Percentiles rank a stretch among this genome's conserved stretches.
Conservation (phyloP, 805 yeast species). For the Torulaspora maleeae region DNA sequence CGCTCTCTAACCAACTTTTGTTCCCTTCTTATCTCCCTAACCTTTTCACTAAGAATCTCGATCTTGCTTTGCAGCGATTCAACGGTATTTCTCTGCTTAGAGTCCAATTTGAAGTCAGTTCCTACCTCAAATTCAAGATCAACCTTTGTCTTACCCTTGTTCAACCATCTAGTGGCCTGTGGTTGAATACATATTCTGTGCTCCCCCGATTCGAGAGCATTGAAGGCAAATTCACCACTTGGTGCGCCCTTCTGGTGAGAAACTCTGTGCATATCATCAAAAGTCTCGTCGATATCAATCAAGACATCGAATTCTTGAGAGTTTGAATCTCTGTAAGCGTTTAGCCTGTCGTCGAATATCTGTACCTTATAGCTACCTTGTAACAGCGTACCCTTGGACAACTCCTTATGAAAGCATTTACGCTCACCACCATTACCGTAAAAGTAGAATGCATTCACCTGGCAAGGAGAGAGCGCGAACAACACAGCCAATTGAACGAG, state of each 20-base stretch:
- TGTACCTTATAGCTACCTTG: conserved; percentile 49
- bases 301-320: conserved; percentile 38
- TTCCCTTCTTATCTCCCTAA: conserved; percentile 58
- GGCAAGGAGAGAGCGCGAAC: conserved; percentile 23
- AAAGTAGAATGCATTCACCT: conserved; percentile 43
- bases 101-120: conserved; percentile 59
- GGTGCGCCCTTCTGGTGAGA: conserved; percentile 64
- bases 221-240: conserved; percentile 65
- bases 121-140: conserved; percentile 65
- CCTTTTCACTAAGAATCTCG: conserved; percentile 50
- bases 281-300: conserved; percentile 56
- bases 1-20: conserved; percentile 67
- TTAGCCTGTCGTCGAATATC: conserved; percentile 37
- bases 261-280: conserved; percentile 72
- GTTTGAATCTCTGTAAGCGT: conserved; percentile 36
- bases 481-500: conserved; percentile 19
- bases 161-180: conserved; percentile 57
- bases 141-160: conserved; percentile 52
- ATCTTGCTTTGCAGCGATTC: conserved; percentile 54
- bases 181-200: conserved; percentile 66
- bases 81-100: conserved; percentile 57
- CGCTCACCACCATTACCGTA: conserved; percentile 49
- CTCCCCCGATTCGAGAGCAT: conserved; percentile 71
- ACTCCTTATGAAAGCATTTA: conserved; percentile 54
- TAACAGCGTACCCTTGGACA: conserved; percentile 46